Percentiles rank a stretch among this genome's conserved stretches.
Evolutionary conservation across 805 yeast genomes (phyloP).

Genomic region (Scheffersomyces stipitis): DNA sequence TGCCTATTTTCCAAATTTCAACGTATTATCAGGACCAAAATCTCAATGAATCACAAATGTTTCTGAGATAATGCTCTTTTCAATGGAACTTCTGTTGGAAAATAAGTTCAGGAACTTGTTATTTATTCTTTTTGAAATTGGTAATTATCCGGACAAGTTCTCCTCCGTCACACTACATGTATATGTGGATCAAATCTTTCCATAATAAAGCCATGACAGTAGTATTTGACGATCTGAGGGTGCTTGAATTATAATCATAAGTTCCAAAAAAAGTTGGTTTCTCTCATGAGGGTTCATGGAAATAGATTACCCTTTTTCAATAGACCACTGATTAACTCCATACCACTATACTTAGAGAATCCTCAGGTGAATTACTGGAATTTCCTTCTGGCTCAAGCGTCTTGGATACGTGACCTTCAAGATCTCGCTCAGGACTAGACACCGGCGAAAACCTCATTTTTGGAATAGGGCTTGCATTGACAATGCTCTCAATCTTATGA

Average conservation of each 20-base stretch:
- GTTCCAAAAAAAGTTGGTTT: conserved; percentile 83
- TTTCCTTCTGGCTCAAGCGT: no score
- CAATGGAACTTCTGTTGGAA: conserved; percentile 37
- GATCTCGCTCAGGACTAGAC: no score
- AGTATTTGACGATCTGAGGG: conserved; percentile 86
- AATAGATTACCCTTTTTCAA: no score
- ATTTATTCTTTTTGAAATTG: conserved; percentile 62
- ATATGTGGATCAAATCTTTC: conserved; percentile 74
- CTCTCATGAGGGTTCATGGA: conserved; percentile 89
- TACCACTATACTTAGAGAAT: no score
- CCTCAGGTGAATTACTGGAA: no score
- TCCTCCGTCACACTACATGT: conserved; percentile 86
- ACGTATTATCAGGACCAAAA: conserved; percentile 93
- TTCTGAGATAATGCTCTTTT: conserved; percentile 48
- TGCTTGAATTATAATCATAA: conserved; percentile 82
- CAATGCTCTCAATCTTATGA: no score
- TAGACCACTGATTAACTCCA: no score
- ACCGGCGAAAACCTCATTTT: no score
- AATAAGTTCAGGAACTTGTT: conserved; percentile 77
- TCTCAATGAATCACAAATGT: conserved; percentile 88
- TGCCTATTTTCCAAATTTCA: no score
- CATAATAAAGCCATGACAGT: conserved; percentile 78
- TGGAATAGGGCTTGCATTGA: no score
- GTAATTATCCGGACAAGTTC: conserved; percentile 63
- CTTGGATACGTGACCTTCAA: no score